phyloP scores from a whole-genome alignment of 345 rosid species.

The Linum trigynum region DNA sequence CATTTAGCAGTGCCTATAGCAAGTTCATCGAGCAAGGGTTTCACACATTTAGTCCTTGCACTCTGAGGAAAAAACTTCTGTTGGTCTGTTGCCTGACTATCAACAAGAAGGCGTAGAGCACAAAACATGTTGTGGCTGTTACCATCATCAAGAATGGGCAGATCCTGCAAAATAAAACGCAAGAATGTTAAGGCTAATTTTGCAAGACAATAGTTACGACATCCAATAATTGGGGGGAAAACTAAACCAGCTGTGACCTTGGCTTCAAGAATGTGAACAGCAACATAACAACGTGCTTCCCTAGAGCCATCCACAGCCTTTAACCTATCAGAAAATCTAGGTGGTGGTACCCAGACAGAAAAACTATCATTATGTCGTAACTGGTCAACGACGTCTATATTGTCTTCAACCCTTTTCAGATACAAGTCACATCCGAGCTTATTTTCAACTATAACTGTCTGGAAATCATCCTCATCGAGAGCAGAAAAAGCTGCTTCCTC shows the following conservation, averaged over 20 bases:
- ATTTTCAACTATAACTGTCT: conserved; percentile 73
- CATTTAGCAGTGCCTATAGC: conserved; percentile 58
- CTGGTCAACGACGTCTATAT: conserved; percentile 42
- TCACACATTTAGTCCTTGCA: conserved; percentile 95
- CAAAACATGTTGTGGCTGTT: conserved; percentile 86
- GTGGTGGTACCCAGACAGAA: conserved; percentile 89
- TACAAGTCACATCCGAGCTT: conserved; percentile 78
- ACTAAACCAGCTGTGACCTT: conserved; percentile 42
- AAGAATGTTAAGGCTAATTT: conserved; percentile 5
- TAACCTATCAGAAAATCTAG: conserved; percentile 78
- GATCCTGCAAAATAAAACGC: conserved; percentile 47
- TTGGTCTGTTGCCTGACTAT: conserved; percentile 69
- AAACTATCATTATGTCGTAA: conserved; percentile 48
- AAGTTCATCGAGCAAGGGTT: conserved; percentile 48
- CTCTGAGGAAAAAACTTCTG: conserved; percentile 92
- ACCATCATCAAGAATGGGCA: conserved; percentile 77
- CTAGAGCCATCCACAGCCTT: conserved; percentile 70
- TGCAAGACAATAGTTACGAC: background rate
- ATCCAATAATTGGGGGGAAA: background rate
- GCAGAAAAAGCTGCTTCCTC: conserved; percentile 70
- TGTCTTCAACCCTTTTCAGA: conserved; percentile 66
- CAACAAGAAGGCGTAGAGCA: conserved; percentile 79
- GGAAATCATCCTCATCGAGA: conserved; percentile 91
- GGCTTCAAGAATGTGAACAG: conserved; percentile 76
- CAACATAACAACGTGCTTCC: conserved; percentile 65